Evolutionary conservation across 805 yeast genomes (phyloP), one percentile per base, ranked within the genome.

Genomic region (Candida patagonica): DNA sequence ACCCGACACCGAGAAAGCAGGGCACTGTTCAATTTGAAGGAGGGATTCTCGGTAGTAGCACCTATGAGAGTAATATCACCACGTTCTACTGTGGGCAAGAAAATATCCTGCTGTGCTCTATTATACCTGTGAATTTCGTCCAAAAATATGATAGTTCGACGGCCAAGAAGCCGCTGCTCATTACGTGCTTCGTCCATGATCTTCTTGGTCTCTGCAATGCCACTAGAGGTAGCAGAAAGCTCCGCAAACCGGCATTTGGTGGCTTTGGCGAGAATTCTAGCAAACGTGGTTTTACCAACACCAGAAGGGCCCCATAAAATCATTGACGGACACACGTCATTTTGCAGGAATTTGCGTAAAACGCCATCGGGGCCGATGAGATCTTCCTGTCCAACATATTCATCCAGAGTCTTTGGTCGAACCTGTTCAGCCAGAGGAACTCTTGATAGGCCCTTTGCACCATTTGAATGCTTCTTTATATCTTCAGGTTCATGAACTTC

Each of bases 21-120:
- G 0, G 97, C 96, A 40, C 80, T 74, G 44, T 87, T 78, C 30
- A 92, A 61, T 51, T 85, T 80, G 51, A 81, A 80, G 35, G 82
- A 76, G 3, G 96, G 96, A 55, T 92, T 92, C 56, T 92, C 98
- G 0, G 97, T 88, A 0, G 98, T 92, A n/a, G 97, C 96, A 4
- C 98, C 98, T 38, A 89, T 76, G 31, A 92, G 67, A 1, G 78
- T 75, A 32, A 88, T 75, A 39, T 76, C 76, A 2, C 97, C 97
- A 22, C 73, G 65, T 56, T 92, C 99, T 1, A 89, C 80, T 45
- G 75, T 78, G 0, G 94, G 92, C 29, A 92, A 63, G 35, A 94
- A 73, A 35, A 78, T 71, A 58, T 92, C 97, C 57, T 92, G 98
- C 54, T 92, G 98, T 0, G 77, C 67, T 44, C 81, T 80, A 48